These are phyloP conservation scores for Letharia columbiana DNA, from an alignment of 495 filamentous ascomycete species.

Conservation along the genomic window DNA sequence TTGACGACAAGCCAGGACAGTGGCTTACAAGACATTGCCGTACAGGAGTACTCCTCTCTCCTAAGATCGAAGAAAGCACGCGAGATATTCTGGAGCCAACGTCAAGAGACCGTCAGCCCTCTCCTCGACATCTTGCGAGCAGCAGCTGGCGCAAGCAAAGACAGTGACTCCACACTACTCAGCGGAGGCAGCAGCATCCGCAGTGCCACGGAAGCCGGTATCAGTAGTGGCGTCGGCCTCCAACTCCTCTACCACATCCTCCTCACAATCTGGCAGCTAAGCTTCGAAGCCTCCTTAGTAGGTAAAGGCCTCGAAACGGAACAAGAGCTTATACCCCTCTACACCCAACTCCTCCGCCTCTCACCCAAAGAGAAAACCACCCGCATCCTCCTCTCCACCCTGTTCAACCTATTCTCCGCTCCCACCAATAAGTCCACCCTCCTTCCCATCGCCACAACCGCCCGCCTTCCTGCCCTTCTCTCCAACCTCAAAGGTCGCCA, in stretches of 20 bases:
- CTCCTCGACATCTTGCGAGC: slow-evolving; percentile 73
- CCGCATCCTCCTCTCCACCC: slow-evolving; percentile 76
- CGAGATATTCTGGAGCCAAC: slow-evolving; percentile 78
- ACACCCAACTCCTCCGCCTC: slow-evolving; percentile 77
- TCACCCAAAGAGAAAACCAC: slow-evolving; percentile 98
- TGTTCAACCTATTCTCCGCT: slow-evolving; percentile 68
- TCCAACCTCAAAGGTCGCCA: slow-evolving; percentile 74
- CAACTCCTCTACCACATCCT: slow-evolving; percentile 94
- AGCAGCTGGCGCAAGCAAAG: slow-evolving; percentile 62
- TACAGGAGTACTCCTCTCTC: slow-evolving; percentile 83
- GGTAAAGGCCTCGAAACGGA: slow-evolving; percentile 86
- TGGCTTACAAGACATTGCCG: slow-evolving; percentile 89
- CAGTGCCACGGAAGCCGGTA: slow-evolving; percentile 49
- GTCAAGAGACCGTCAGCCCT: slow-evolving; percentile 72
- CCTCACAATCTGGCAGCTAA: slow-evolving; percentile 88
- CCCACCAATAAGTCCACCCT: slow-evolving; percentile 65
- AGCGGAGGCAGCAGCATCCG: slow-evolving; percentile 51
- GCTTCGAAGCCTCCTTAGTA: slow-evolving; percentile 76
- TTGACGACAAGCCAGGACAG: slow-evolving; percentile 71
- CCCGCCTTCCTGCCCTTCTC: slow-evolving; percentile 71
- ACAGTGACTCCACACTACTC: slow-evolving; percentile 57
- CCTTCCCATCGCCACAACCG: slow-evolving; percentile 71
- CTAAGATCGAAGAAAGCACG: slow-evolving; percentile 67
- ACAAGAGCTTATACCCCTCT: slow-evolving; percentile 85
- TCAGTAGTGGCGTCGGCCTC: slow-evolving; percentile 77